These are phyloP conservation scores for Musa troglodytarum DNA, from an alignment of 176 grass and related monocot species.

Conservation along the genomic window DNA sequence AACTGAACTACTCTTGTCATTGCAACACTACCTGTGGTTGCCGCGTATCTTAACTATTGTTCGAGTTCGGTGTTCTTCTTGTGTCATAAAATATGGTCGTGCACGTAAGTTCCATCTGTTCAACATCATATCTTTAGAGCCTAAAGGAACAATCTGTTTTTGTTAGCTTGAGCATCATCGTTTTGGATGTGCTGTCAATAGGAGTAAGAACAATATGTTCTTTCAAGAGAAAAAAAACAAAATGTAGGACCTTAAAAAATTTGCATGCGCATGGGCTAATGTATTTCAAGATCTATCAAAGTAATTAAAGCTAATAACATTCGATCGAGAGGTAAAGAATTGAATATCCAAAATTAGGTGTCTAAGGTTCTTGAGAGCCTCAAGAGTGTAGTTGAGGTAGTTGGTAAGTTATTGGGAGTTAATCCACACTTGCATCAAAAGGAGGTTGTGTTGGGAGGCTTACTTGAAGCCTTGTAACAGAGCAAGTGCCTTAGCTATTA, in stretches of 20 bases:
- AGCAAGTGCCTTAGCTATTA: too few relatives aligned
- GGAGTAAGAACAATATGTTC: constrained; percentile 30
- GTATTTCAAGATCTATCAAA: constrained; percentile 40
- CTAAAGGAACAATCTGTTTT: constrained; percentile 21
- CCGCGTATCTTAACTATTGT: not conserved
- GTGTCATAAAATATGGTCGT: not conserved
- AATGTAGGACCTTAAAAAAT: constrained; percentile 20
- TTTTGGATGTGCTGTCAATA: constrained; percentile 87
- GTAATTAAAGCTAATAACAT: too few relatives aligned
- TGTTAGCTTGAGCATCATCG: constrained; percentile 38
- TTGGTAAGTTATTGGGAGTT: too few relatives aligned
- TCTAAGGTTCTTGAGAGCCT: too few relatives aligned
- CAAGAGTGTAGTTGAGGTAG: too few relatives aligned
- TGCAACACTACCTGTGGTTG: not conserved
- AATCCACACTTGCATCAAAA: too few relatives aligned
- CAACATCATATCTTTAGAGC: not conserved
- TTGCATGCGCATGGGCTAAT: constrained; percentile 80
- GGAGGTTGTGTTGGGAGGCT: too few relatives aligned
- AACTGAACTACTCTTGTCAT: constrained; percentile 10
- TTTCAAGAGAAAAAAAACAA: constrained; percentile 55
- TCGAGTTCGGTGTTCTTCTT: not conserved
- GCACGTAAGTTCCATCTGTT: too few relatives aligned
- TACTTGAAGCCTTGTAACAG: too few relatives aligned
- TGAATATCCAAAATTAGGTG: too few relatives aligned
- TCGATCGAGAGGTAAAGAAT: too few relatives aligned